phyloP scores from a whole-genome alignment of 1,284 basidiomycete species.

The Naganishia cerealis region DNA sequence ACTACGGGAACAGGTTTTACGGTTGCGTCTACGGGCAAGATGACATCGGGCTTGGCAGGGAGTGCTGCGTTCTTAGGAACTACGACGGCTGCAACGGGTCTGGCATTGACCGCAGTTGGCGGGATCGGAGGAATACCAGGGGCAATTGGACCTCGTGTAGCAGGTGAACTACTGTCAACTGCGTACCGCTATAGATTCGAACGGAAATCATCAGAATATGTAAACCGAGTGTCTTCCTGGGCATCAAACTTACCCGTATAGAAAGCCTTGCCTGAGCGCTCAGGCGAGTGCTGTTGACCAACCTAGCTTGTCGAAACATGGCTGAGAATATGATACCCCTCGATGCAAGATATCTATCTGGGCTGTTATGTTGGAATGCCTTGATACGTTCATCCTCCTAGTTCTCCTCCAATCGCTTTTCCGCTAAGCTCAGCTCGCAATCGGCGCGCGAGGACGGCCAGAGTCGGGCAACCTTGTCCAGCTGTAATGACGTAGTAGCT shows the following conservation, averaged over 20 bases:
- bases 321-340: background rate
- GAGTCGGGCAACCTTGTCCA: background rate
- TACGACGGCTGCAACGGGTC: slow-evolving; percentile 27
- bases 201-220: background rate
- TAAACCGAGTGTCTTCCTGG: background rate
- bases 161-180: slow-evolving; percentile 14
- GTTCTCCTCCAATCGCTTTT: slow-evolving; percentile 21
- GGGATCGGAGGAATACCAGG: slow-evolving; percentile 25
- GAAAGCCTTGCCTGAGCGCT: slow-evolving; percentile 11
- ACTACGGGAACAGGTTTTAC: slow-evolving; percentile 12
- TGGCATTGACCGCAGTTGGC: slow-evolving; percentile 17
- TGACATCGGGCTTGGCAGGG: slow-evolving; percentile 22
- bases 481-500: background rate
- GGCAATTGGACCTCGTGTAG: slow-evolving; percentile 17
- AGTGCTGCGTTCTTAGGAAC: slow-evolving; percentile 16
- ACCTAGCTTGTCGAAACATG: slow-evolving; percentile 22
- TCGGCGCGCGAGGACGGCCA: slow-evolving; percentile 1
- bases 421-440: slow-evolving; percentile 8
- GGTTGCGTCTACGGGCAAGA: slow-evolving; percentile 15
- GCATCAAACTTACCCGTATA: slow-evolving; percentile 1
- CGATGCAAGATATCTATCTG: background rate
- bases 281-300: slow-evolving; percentile 22
- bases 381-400: background rate
- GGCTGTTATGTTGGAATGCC: background rate
- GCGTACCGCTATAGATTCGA: slow-evolving; percentile 5